Evolutionary conservation across 805 yeast genomes (phyloP), one percentile per base, ranked within the genome.

Genomic region (Candida glaebosa): DNA sequence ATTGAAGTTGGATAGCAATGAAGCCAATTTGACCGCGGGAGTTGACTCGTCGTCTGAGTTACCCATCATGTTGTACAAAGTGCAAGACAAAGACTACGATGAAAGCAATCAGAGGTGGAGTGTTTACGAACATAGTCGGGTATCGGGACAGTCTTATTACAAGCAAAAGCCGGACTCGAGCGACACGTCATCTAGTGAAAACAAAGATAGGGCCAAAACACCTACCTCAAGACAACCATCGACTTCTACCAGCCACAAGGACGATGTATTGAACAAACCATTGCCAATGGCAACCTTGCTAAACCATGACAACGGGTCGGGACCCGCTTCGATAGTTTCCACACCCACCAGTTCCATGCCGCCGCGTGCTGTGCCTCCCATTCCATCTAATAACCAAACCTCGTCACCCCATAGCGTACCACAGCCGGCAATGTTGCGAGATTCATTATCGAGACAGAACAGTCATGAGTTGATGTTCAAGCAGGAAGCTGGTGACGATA

Each of bases 41-140:
- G 26, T 60, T 5, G 65, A 61, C 42, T 50, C 57, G 17, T 41
- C 39, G 8, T 47, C 54, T 7, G 60, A 58, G 28, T 48, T 61
- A 31, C 67, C 67, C 14, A 48, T 58, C 10, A 56, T 56, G 53
- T 45, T 60, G 25, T 61, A 59, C 43, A 56, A 58, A 24, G 66
- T 61, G 19, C 65, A 60, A 9, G 64, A 61, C 37, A 52, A 48
- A 35, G 49, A 53, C 36, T 54, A 38, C 33, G 54, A 53, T 37
- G 60, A 55, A 38, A 51, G 57, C 14, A 49, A 49, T 17, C 52
- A 50, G 30, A 39, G 61, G 33, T 56, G 61, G 61, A 53, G 57
- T 17, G 53, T 51, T n/a, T 56, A 56, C 32, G 61, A 56, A 26
- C 40, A 38, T 26, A 44, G 38, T 33, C 17, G 51, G 36, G 44